A percentile compares a stretch with the other conserved stretches of the same genome.
Conservation (phyloP, 257 asterid species). For the Haberlea rhodopensis region DNA sequence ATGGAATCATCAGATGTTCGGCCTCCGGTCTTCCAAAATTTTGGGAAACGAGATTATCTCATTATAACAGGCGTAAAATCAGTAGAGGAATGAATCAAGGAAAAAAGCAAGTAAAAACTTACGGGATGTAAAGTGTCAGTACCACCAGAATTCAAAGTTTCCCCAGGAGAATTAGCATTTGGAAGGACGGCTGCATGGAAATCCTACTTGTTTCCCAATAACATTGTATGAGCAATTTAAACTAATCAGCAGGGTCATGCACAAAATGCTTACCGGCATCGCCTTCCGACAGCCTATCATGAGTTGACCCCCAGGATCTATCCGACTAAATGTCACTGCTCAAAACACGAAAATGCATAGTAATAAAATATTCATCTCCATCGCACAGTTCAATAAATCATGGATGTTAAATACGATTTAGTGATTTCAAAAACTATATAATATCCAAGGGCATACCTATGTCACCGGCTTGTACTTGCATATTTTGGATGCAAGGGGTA, state of each 20-base stretch:
- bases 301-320: constrained; percentile 85
- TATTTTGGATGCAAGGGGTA: constrained; percentile 97
- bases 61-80: constrained; percentile 19
- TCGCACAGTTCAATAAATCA: neutral
- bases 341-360: constrained; percentile 24
- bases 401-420: neutral
- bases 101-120: constrained; percentile 30
- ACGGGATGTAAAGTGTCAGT: constrained; percentile 54
- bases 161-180: constrained; percentile 53
- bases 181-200: constrained; percentile 37
- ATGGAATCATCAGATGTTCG: constrained; percentile 52
- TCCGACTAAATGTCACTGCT: constrained; percentile 81
- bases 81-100: constrained; percentile 1
- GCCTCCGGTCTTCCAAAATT: constrained; percentile 54
- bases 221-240: constrained; percentile 11
- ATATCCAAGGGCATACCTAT: constrained; percentile 54
- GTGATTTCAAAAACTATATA: too few relatives aligned
- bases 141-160: constrained; percentile 52
- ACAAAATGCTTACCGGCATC: constrained; percentile 51
- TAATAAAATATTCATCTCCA: constrained; percentile 17
- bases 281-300: constrained; percentile 96
- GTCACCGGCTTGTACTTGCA: constrained; percentile 98
- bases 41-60: constrained; percentile 16
- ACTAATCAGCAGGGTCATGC: constrained; percentile 12
- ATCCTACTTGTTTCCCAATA: constrained; percentile 49